These are phyloP conservation scores for Colletotrichum lini DNA, from an alignment of 2,329 filamentous ascomycete species.

Conservation along the genomic window DNA sequence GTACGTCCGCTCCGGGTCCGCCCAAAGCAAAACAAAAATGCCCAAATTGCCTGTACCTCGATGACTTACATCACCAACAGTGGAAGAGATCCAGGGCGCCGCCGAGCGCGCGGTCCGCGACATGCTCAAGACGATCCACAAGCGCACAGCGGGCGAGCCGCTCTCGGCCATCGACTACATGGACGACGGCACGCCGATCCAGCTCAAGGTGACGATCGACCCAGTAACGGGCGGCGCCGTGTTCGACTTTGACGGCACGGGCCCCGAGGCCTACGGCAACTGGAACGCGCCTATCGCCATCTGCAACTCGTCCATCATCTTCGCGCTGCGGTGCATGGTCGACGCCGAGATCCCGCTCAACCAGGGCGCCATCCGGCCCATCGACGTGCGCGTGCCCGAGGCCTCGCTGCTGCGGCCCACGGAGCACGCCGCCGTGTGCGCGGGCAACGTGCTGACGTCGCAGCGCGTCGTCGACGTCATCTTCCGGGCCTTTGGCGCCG, in stretches of 20 bases:
- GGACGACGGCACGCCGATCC: conserved; percentile 88
- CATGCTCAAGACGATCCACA: conserved; percentile 80
- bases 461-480: conserved; percentile 74
- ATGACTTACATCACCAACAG: conserved; percentile 1
- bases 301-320: conserved; percentile 53
- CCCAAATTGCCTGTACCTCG: too few relatives aligned
- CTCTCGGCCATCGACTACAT: conserved; percentile 85
- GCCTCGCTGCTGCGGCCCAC: conserved; percentile 59
- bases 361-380: conserved; percentile 76
- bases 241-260: conserved; percentile 64
- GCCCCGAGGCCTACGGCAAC: conserved; percentile 50
- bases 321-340: conserved; percentile 52
- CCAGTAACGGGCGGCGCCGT: conserved; percentile 80
- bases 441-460: conserved; percentile 52
- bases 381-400: conserved; percentile 80
- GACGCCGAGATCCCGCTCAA: conserved; percentile 53
- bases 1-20: not conserved
- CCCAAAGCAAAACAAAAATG: too few relatives aligned
- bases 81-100: conserved; percentile 86
- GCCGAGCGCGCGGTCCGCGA: conserved; percentile 82
- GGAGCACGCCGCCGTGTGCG: conserved; percentile 51
- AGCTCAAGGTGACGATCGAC: conserved; percentile 82
- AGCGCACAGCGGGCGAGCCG: conserved; percentile 78
- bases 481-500: conserved; percentile 81
- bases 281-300: conserved; percentile 50